Evolutionary conservation across 768 basidiomycete species (phyloP), one percentile per base, ranked within the genome.

Genomic region (Postia placenta): DNA sequence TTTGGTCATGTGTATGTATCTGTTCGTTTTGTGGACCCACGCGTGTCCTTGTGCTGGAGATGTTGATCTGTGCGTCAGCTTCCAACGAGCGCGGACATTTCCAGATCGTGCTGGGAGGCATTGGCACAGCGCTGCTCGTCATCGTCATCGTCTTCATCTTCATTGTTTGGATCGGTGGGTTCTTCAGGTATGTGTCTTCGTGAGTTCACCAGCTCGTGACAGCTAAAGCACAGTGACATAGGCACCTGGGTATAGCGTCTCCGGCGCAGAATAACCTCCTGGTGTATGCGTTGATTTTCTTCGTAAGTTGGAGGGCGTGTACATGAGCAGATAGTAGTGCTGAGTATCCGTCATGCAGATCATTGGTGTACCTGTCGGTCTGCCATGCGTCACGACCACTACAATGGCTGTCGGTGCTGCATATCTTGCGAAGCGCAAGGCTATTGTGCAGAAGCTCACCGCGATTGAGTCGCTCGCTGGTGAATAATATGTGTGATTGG

Each of bases 391-490:
- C 33, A 74, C 74, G 12, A 67, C 66, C 2, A 66, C 65, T 4
- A 66, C 65, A 2, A 64, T 66, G 64, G 44, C 44, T 22, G 69
- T 74, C 54, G 72, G 74, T 42, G 71, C 74, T 19, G 70, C 72
- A 3, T 71, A 70, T 56, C 64, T 74, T 45, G 70, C 71, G 4
- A 58, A 65, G 26, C 60, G 67, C 17, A 65, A 74, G 50, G 71
- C 70, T 11, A 75, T 76, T 55, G 74, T 76, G 3, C 73, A 74
- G 56, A 74, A 73, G 55, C 59, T 76, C 19, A 74, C 74, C 1
- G 73, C 74, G 28, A 75, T 76, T 56, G 74, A 76, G 53, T 68
- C 68, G 14, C 65, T 76, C n/a, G 74, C 74, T 15, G 74, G 74
- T 39, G 7, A 9, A 17, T n/a, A n/a, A n/a, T n/a, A 9, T n/a